A percentile compares a stretch with the other conserved stretches of the same genome.
These are phyloP conservation scores for Neurospora sp. DNA, from an alignment of 495 filamentous ascomycete species.

Conservation along the genomic window DNA sequence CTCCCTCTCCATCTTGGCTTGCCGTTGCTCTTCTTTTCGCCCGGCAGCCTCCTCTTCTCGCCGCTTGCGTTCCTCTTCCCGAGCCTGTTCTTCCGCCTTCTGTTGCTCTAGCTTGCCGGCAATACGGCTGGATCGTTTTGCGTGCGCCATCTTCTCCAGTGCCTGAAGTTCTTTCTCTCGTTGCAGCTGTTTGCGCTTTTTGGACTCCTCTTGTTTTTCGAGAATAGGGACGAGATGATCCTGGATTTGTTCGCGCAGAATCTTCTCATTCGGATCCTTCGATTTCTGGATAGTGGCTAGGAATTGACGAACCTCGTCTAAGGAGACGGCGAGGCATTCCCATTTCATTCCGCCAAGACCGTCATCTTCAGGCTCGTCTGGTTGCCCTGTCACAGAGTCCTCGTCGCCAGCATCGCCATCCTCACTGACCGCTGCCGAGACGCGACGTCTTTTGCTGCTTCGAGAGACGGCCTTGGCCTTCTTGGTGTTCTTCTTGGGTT, in stretches of 20 bases:
- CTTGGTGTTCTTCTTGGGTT: constrained; percentile 68
- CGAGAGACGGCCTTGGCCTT: constrained; percentile 58
- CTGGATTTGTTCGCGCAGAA: constrained; percentile 54
- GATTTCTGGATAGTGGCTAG: constrained; percentile 59
- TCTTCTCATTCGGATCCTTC: constrained; percentile 73
- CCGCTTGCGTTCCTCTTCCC: constrained; percentile 62
- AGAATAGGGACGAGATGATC: constrained; percentile 75
- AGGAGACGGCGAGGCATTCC: constrained; percentile 80
- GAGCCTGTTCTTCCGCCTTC: constrained; percentile 57
- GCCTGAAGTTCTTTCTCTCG: constrained; percentile 72
- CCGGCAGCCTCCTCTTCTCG: constrained; percentile 55
- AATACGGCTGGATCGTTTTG: constrained; percentile 84
- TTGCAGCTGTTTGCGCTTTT: constrained; percentile 56
- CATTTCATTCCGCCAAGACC: constrained; percentile 67
- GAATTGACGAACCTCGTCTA: constrained; percentile 67
- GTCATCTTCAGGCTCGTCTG: constrained; percentile 42
- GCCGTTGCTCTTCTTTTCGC: constrained; percentile 56
- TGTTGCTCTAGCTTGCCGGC: constrained; percentile 73
- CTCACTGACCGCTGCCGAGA: constrained; percentile 44
- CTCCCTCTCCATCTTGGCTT: constrained; percentile 59
- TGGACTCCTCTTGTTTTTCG: constrained; percentile 68
- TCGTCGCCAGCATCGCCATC: constrained; percentile 48
- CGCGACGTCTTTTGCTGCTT: constrained; percentile 62
- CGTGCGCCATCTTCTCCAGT: constrained; percentile 76
- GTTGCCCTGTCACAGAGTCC: constrained; percentile 19